These are phyloP conservation scores for Penicillium occitanis DNA, from an alignment of 2,329 filamentous ascomycete species.

Conservation along the genomic window DNA sequence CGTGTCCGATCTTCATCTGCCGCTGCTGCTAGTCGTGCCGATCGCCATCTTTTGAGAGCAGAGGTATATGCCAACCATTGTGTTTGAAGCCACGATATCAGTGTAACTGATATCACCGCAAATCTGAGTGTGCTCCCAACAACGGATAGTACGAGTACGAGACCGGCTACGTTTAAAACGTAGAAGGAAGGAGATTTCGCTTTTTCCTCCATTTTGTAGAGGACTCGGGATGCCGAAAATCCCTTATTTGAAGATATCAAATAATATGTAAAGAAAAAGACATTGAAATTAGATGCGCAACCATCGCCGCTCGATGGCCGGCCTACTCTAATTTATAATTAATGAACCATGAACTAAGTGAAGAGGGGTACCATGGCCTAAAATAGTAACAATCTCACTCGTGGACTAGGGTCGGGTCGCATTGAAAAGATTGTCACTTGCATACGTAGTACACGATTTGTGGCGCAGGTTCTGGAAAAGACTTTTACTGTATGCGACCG, in stretches of 20 bases:
- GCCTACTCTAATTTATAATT: not conserved
- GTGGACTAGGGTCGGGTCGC: not conserved
- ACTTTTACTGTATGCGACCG: not conserved
- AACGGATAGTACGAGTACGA: constrained; percentile 13
- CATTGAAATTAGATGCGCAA: not conserved
- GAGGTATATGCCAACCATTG: constrained; percentile 16
- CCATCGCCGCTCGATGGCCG: not conserved
- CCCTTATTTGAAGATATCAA: not conserved
- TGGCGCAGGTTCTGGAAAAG: not conserved
- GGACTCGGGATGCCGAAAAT: not conserved
- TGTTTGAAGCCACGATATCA: constrained; percentile 18
- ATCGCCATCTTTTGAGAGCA: constrained; percentile 4
- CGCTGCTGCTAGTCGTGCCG: constrained; percentile 12
- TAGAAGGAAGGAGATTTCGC: constrained; percentile 5
- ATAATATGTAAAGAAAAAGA: too few species aligned
- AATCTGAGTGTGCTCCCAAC: constrained; percentile 16
- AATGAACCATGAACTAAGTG: not conserved
- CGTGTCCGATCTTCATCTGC: not conserved
- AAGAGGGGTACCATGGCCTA: not conserved
- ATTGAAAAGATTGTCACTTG: not conserved
- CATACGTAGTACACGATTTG: not conserved
- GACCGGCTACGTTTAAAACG: constrained; percentile 1
- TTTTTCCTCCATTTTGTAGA: constrained; percentile 11
- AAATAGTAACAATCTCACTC: constrained; percentile 1
- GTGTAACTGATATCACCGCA: constrained; percentile 5